These are phyloP conservation scores for Moricandia arvensis DNA, from an alignment of 345 rosid species.

Conservation along the genomic window DNA sequence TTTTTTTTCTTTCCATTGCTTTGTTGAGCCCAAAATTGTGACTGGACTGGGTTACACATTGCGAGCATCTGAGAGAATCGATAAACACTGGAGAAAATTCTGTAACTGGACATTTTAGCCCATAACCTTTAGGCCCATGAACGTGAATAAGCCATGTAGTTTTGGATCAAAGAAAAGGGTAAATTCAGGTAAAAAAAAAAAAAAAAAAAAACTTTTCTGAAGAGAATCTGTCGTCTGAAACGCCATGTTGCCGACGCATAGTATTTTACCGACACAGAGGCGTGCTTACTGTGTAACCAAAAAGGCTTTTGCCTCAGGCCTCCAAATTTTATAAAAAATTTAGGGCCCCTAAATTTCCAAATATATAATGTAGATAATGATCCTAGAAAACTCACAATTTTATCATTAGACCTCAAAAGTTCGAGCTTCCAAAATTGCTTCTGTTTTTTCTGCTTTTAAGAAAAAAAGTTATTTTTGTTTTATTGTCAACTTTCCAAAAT, in stretches of 20 bases:
- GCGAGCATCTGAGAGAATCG: not conserved
- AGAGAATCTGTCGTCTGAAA: conserved; percentile 5
- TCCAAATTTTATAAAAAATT: no score
- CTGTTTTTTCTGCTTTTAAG: no score
- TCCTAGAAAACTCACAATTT: no score
- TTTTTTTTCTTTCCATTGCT: not conserved
- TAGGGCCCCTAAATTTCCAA: no score
- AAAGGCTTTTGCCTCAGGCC: no score
- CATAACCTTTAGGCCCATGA: not conserved
- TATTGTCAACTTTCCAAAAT: no score
- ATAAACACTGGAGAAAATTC: not conserved
- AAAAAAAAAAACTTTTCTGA: not conserved
- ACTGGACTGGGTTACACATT: not conserved
- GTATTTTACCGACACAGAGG: not conserved
- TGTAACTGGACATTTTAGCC: not conserved
- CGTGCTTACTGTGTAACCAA: no score
- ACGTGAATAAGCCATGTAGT: not conserved
- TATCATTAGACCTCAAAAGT: no score
- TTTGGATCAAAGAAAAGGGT: conserved; percentile 1
- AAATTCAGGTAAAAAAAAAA: not conserved
- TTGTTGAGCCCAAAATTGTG: no score
- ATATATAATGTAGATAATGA: no score
- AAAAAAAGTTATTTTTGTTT: no score
- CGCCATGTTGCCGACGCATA: conserved; percentile 15
- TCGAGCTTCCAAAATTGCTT: no score